Evolutionary conservation across 352 stramenopile species (phyloP).

Genomic region (Phytophthora pinifolia): DNA sequence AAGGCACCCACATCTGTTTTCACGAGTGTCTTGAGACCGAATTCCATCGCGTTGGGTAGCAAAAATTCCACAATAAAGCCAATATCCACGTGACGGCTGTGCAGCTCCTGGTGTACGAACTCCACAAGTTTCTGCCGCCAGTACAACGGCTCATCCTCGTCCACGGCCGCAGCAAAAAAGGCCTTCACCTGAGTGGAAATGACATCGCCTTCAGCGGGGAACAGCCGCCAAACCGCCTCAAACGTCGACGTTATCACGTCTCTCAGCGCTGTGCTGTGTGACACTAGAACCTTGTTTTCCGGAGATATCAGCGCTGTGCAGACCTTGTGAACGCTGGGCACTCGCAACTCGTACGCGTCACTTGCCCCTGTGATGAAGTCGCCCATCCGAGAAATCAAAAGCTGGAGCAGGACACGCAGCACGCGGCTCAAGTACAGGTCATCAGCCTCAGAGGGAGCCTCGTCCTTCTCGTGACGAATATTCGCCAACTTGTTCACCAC

Average conservation of each 20-base stretch:
- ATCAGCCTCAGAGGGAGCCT: conserved; percentile 35
- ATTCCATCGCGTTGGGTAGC: conserved; percentile 54
- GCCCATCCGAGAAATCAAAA: conserved; percentile 61
- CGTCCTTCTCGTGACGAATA: conserved; percentile 21
- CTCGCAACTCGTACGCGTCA: conserved; percentile 31
- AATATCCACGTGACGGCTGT: conserved; percentile 49
- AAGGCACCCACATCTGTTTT: conserved; percentile 42
- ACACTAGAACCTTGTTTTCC: conserved; percentile 44
- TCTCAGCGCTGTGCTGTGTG: conserved; percentile 38
- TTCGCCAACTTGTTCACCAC: conserved; percentile 58
- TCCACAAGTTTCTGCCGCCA: conserved; percentile 55
- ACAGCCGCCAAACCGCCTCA: conserved; percentile 69
- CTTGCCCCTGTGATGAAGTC: conserved; percentile 46
- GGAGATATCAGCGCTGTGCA: conserved; percentile 40
- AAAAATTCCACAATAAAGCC: conserved; percentile 58
- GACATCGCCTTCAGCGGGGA: conserved; percentile 39
- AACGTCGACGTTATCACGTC: conserved; percentile 50
- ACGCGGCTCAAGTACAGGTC: conserved; percentile 72
- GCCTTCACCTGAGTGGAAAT: conserved; percentile 40
- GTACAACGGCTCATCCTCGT: conserved; percentile 30
- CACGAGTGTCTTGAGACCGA: conserved; percentile 53
- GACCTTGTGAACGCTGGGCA: conserved; percentile 48
- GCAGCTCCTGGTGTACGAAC: conserved; percentile 51
- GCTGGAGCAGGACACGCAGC: conserved; percentile 49
- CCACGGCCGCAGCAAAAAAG: conserved; percentile 43